Base-by-base conservation (phyloP, 768 basidiomycete species). In the Russula sp. region DNA sequence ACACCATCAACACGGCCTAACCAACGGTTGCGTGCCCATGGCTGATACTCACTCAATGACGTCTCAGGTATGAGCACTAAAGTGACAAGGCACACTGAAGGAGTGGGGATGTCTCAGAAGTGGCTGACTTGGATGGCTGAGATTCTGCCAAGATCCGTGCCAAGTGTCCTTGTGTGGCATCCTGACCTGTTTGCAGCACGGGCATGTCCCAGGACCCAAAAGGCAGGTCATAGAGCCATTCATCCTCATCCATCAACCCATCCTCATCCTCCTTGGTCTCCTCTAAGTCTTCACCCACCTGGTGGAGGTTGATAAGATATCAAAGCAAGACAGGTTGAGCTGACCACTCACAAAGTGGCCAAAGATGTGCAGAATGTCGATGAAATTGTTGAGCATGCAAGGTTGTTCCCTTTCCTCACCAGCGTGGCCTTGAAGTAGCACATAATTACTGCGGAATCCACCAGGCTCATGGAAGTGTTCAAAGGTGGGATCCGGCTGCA, bases 391-490 rank as follows among this genome's bases (percentile, higher is more conserved):
- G 35, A 82, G 72, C 62, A 93, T 77, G 51, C 83, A 82, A 16
- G 73, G 79, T n/a, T 68, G 60, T 22, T 70, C 66, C 22, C 74
- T 70, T 1, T 76, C 75, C 63, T 87, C 86, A 43, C 81, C 82
- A 16, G 73, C 69, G 9, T 84, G 84, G 61, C 86, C 82, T 63
- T 88, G 83, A 59, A 89, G 73, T 35, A 87, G 75, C 8, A 98
- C 78, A 72, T 92, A 97, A 72, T 95, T 92, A 56, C 95, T 80
- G 67, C 95, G 80, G 74, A 98, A 97, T 1, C 94, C 95, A 58
- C 95, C 95, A 0, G 95, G 96, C 70, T 96, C 91, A 64, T 93
- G 92, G 56, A 98, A 93, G 67, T 95, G 92, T 68, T 94, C 88
- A 59, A 97, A 90, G 2, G 82, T 87, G 20, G 95, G 90, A 69